Base-by-base conservation (phyloP, 2,329 filamentous ascomycete species). In the Pseudogymnoascus sp. region DNA sequence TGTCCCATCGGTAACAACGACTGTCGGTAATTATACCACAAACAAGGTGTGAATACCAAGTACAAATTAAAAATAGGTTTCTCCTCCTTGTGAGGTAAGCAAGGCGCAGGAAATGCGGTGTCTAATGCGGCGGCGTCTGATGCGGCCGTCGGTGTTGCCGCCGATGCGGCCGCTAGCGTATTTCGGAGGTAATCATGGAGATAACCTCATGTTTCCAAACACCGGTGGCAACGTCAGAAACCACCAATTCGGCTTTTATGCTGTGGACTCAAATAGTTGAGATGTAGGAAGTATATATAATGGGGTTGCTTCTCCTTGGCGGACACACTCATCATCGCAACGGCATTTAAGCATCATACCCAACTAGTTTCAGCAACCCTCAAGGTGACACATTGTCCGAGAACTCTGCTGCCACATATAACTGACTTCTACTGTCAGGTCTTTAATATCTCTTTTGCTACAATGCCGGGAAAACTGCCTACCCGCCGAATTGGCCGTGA, bases 401-500 rank as follows among this genome's bases (percentile, higher is more conserved):
- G 21, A 55, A 18, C 45, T 12, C 25, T 11, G n/a, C 8, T 55
- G 18, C 9, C 2, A 31, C 4, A 5, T 9, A 33, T 5, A 12
- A 55, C 28, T 55, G 12, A 55, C 45, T 18, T 55, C 1, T 18
- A 5, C 45, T 2, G 11, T 5, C 9, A 33, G 8, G 1, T 12
- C 12, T 16, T 1, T 33, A 18, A 33, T 33, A 55, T 12, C 11
- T 1, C 25, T 31, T 4, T 18, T 33, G 8, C 7, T 16, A 18
- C 4, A 2, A 55, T 33, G 45, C 8, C 9, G 12, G n/a, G 5
- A 11, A 33, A 63, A 63, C 62, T 73, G 5, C 66, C 69, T 21
- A 71, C 66, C 11, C 63, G 67, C 18, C 62, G 61, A 18, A 67
- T 74, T 1, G 72, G 71, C 55, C 70, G 68, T 31, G 67, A 73